A percentile compares a stretch with the other conserved stretches of the same genome.
phyloP scores from a whole-genome alignment of 192 early-diverging fungal genomes.

The Backusella mclennaniae region DNA sequence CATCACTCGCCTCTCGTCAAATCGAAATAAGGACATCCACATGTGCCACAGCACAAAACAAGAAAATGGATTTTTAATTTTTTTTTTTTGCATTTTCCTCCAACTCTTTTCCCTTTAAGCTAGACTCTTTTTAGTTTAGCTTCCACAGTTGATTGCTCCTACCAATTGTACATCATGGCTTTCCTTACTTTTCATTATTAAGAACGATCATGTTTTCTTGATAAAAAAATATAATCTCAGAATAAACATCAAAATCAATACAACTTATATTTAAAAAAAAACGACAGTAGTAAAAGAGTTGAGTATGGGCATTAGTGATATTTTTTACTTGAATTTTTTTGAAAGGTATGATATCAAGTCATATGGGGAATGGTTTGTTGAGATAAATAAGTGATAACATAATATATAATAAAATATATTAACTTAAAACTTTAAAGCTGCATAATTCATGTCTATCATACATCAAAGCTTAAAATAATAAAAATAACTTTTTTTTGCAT shows the following conservation, averaged over 20 bases:
- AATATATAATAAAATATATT: background rate
- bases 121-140: background rate
- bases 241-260: background rate
- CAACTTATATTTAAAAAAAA: background rate
- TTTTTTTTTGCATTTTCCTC: background rate
- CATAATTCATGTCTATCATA: background rate
- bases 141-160: background rate
- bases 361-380: background rate
- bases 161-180: background rate
- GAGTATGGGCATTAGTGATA: background rate
- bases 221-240: background rate
- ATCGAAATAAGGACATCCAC: background rate
- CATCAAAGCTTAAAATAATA: background rate
- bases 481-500: background rate
- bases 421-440: constrained; percentile 3
- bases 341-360: background rate
- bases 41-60: background rate
- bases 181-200: background rate
- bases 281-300: background rate
- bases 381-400: background rate
- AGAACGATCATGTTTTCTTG: background rate
- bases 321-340: background rate
- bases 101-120: background rate
- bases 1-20: background rate
- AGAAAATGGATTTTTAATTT: background rate